Evolutionary conservation across 805 yeast species (phyloP).

Genomic region (Suhomyces kilbournensis): DNA sequence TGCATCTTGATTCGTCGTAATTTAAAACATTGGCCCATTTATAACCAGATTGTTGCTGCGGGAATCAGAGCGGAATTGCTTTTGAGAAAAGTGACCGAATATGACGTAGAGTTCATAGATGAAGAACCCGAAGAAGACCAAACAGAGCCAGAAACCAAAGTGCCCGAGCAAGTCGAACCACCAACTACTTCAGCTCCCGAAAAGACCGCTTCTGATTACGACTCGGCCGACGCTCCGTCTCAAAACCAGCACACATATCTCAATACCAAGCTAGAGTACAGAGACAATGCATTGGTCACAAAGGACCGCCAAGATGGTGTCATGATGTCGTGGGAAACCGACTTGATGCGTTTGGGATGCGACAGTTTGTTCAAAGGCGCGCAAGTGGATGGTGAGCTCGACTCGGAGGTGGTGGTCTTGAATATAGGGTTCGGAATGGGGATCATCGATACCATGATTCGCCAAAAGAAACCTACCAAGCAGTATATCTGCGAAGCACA

Average conservation of each 20-base stretch:
- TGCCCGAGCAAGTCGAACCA: not conserved
- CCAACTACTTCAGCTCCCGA: not conserved
- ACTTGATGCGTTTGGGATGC: conserved; percentile 78
- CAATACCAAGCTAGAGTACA: conserved; percentile 63
- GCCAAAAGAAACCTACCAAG: conserved; percentile 47
- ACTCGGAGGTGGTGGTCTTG: conserved; percentile 50
- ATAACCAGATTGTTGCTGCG: conserved; percentile 64
- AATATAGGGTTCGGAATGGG: conserved; percentile 98
- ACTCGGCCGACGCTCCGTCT: conserved; percentile 48
- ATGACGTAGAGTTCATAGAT: conserved; percentile 57
- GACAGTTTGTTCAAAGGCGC: conserved; percentile 59
- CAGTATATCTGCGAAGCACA: conserved; percentile 95
- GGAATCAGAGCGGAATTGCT: conserved; percentile 89
- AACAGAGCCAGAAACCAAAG: not conserved
- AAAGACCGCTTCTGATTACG: conserved; percentile 5
- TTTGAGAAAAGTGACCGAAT: conserved; percentile 65
- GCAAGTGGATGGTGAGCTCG: conserved; percentile 26
- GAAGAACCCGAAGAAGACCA: conserved; percentile 9
- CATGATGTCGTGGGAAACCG: conserved; percentile 96
- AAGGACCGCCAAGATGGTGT: conserved; percentile 79
- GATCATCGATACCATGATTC: conserved; percentile 77
- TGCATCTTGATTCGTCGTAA: conserved; percentile 64
- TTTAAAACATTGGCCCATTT: conserved; percentile 34
- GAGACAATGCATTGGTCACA: conserved; percentile 68
- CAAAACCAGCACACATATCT: conserved; percentile 63